Percentiles rank a stretch among this genome's conserved stretches.
Conservation (phyloP, 352 stramenopile species). For the Phytophthora agathidicida region DNA sequence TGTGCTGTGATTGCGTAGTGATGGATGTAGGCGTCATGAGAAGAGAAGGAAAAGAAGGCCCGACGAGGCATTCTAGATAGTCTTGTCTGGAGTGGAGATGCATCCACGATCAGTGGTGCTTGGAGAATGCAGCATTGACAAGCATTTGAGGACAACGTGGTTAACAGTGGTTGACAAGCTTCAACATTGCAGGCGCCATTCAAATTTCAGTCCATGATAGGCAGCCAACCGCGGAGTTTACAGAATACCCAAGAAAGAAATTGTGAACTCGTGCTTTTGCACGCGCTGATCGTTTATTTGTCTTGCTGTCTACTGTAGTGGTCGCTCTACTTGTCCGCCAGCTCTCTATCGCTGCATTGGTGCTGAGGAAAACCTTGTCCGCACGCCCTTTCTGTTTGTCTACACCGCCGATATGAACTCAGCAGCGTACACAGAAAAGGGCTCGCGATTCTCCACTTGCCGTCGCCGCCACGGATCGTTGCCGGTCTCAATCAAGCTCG, state of each 20-base stretch:
- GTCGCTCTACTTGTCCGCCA: background rate
- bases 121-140: too few species aligned
- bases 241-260: slow-evolving; percentile 1
- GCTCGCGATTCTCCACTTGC: background rate
- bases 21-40: slow-evolving; percentile 1
- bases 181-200: too few species aligned
- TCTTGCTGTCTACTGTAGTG: slow-evolving; percentile 18
- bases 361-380: background rate
- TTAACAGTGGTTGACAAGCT: too few species aligned
- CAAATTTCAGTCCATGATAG: too few species aligned
- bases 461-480: background rate
- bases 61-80: too few species aligned
- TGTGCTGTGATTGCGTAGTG: slow-evolving; percentile 23
- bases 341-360: background rate
- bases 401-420: background rate
- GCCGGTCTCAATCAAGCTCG: slow-evolving; percentile 4
- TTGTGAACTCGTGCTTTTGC: slow-evolving; percentile 11
- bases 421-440: slow-evolving; percentile 3
- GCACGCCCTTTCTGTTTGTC: slow-evolving; percentile 6
- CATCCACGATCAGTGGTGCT: too few species aligned
- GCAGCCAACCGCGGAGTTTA: too few species aligned
- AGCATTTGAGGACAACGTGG: too few species aligned
- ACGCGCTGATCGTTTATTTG: slow-evolving; percentile 15
- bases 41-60: background rate
- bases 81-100: too few species aligned